phyloP scores from a whole-genome alignment of 768 basidiomycete species.

The Tricholoma sp. region DNA sequence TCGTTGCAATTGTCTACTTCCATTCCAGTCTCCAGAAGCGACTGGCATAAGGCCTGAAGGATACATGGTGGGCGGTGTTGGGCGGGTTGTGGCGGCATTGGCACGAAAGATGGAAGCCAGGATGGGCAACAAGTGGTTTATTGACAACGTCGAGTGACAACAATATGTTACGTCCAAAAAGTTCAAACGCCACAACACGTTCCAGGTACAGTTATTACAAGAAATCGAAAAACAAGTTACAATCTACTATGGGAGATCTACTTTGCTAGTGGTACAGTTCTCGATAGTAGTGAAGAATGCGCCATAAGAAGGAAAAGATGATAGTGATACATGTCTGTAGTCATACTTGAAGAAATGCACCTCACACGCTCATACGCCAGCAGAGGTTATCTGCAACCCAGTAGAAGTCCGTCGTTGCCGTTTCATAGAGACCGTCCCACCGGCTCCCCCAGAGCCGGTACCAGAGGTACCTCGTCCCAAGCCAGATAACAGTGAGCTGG shows the following conservation, averaged over 20 bases:
- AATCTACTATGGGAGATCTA: slow-evolving; percentile 6
- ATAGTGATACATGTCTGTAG: slow-evolving; percentile 4
- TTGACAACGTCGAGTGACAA: slow-evolving; percentile 9
- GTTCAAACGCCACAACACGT: slow-evolving; percentile 3
- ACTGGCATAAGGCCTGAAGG: slow-evolving; percentile 51
- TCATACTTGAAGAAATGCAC: background rate
- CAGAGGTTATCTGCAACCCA: slow-evolving; percentile 39
- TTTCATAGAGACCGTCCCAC: slow-evolving; percentile 54
- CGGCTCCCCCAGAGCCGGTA: slow-evolving; percentile 16
- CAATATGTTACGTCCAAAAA: too few relatives aligned
- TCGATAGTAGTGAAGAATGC: slow-evolving; percentile 1
- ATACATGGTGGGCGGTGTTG: slow-evolving; percentile 40
- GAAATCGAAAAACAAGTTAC: slow-evolving; percentile 1
- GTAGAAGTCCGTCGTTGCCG: slow-evolving; percentile 77
- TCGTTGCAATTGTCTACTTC: slow-evolving; percentile 35
- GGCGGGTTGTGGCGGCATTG: slow-evolving; percentile 38
- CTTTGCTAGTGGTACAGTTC: slow-evolving; percentile 4
- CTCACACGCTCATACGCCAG: slow-evolving; percentile 22
- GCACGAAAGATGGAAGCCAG: slow-evolving; percentile 66
- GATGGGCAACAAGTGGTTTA: slow-evolving; percentile 29
- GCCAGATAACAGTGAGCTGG: slow-evolving; percentile 48
- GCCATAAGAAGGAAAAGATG: background rate
- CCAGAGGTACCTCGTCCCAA: slow-evolving; percentile 24
- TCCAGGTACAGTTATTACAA: slow-evolving; percentile 4
- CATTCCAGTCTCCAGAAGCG: slow-evolving; percentile 43